Evolutionary conservation across 108 stramenopile genomes (phyloP), one percentile per base, ranked within the genome.

Genomic region (Schizochytrium sp.): DNA sequence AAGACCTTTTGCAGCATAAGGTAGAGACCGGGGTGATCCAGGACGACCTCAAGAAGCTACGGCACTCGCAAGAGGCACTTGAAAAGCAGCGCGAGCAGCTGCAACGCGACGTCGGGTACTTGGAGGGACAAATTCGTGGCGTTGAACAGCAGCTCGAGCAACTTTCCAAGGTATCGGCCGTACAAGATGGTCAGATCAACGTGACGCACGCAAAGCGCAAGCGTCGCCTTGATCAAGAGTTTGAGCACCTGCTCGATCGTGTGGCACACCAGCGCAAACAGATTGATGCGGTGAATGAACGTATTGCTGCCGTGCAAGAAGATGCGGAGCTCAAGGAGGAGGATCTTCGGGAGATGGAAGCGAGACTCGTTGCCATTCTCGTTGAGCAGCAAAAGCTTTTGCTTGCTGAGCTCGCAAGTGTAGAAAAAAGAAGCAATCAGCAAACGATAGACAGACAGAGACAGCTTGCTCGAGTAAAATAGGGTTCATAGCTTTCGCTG

Each of bases 11-110:
- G 76, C 76, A 83, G 76, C 45, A 47, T 12, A 83, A 83, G 23
- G 76, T 83, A 18, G 76, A 83, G 76, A 53, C 76, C n/a, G 51
- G 43, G 45, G 76, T 83, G 18, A 83, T 83, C n/a, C 76, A 83
- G 51, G 76, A 83, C 51, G 76, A 83, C 51, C 28, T 83, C 43
- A 83, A 53, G 12, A 83, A 83, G 51, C 51, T 83, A 53, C 76
- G 4, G 51, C 45, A 53, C 23, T 43, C 51, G 10, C 45, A 4
- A 2, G 48, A 83, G 16, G 76, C n/a, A n/a, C 28, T 47, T 18
- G 76, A 83, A 45, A 83, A 83, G 76, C 48, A 83, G 76, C 76
- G 45, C 28, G n/a, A 47, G 8, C 48, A 83, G 51, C 19, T 53
- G 6, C n/a, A 25, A 53, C 45, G 28, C 19, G 76, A 83, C 25